These are phyloP conservation scores for Candida corydali DNA, from an alignment of 805 yeast species.

Conservation along the genomic window DNA sequence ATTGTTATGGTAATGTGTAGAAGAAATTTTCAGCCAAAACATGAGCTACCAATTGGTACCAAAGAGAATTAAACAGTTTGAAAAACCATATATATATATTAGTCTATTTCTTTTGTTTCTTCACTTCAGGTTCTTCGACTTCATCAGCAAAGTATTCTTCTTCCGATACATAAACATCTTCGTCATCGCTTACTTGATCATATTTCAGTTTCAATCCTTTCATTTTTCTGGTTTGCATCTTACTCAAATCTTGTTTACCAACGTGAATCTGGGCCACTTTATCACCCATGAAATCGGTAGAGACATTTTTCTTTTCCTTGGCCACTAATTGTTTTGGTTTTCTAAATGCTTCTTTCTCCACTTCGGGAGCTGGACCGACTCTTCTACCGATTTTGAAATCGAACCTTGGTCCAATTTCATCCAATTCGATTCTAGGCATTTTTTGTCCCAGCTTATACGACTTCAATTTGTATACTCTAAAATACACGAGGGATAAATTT, in stretches of 20 bases:
- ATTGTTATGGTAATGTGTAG: neutral
- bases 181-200: constrained; percentile 69
- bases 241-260: constrained; percentile 88
- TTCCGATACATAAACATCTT: constrained; percentile 18
- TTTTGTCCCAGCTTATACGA: constrained; percentile 81
- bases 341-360: constrained; percentile 84
- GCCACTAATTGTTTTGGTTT: constrained; percentile 78
- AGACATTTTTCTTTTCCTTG: constrained; percentile 83
- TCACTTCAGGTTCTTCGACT: constrained; percentile 22
- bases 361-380: constrained; percentile 75
- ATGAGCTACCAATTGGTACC: constrained; percentile 1
- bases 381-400: constrained; percentile 91
- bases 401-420: constrained; percentile 92
- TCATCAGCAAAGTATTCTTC: constrained; percentile 12
- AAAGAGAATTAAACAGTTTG: neutral
- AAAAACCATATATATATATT: too few species aligned
- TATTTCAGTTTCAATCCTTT: constrained; percentile 88
- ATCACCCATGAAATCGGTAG: constrained; percentile 88
- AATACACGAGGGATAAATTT: constrained; percentile 73
- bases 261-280: constrained; percentile 94
- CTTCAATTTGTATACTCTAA: constrained; percentile 86
- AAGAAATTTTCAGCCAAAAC: neutral
- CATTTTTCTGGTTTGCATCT: constrained; percentile 96
- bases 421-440: constrained; percentile 89
- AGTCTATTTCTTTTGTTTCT: constrained; percentile 27